Percentiles rank a stretch among this genome's conserved stretches.
Evolutionary conservation across 805 yeast genomes (phyloP).

Genomic region (Yarrowia yakushimensis): DNA sequence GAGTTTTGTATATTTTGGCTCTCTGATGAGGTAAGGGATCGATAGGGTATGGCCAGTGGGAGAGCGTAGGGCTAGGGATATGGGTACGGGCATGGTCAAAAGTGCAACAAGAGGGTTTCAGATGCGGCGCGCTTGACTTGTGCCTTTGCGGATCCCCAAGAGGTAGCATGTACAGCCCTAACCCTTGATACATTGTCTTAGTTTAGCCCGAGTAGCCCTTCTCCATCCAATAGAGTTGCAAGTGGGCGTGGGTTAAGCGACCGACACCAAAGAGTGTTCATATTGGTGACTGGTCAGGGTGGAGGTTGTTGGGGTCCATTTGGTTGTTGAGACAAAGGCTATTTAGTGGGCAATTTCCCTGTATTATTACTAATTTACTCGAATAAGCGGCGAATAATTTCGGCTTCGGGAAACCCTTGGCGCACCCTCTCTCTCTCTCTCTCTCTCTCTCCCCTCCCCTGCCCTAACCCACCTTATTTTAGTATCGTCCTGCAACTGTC

Average conservation of each 20-base stretch:
- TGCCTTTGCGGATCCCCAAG: too few species aligned
- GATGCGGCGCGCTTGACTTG: too few species aligned
- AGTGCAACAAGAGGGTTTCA: too few species aligned
- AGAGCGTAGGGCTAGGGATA: not conserved
- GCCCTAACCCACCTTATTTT: not conserved
- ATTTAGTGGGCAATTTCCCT: not conserved
- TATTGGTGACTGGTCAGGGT: too few species aligned
- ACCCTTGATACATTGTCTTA: slow-evolving; percentile 8
- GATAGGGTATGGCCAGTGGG: not conserved
- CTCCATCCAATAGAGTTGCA: not conserved
- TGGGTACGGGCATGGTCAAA: not conserved
- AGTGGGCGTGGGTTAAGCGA: not conserved
- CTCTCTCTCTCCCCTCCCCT: not conserved
- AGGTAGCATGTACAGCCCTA: not conserved
- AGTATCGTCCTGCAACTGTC: not conserved
- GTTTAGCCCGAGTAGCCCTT: slow-evolving; percentile 11
- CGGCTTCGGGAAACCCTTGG: not conserved
- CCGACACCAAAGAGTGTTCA: not conserved
- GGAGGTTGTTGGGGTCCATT: not conserved
- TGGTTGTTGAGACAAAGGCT: not conserved
- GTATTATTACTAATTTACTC: not conserved
- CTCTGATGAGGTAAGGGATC: slow-evolving; percentile 1
- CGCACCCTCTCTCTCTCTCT: not conserved
- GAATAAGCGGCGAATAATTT: not conserved
- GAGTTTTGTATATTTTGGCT: not conserved